Evolutionary conservation across 1,284 basidiomycete genomes (phyloP).

Genomic region (Bjerkandera adusta): DNA sequence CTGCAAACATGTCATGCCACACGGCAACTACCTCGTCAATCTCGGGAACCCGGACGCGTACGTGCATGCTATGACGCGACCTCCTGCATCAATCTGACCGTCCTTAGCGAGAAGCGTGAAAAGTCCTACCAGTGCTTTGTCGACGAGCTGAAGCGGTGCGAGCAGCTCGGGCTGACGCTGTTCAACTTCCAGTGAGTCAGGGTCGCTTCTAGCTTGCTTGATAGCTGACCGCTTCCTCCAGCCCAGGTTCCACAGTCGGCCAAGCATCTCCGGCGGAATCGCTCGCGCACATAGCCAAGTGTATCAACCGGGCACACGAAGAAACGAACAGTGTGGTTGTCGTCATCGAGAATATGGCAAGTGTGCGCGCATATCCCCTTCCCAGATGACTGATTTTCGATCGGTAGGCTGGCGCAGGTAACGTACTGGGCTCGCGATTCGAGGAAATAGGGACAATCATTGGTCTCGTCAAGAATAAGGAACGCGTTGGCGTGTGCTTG

Average conservation of each 20-base stretch:
- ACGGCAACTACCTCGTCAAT: constrained; percentile 86
- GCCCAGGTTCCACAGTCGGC: constrained; percentile 82
- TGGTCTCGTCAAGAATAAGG: constrained; percentile 69
- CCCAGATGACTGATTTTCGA: neutral
- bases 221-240: constrained; percentile 27
- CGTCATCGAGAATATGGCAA: constrained; percentile 85
- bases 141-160: constrained; percentile 82
- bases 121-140: constrained; percentile 82
- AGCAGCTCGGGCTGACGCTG: constrained; percentile 68
- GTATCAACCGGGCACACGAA: constrained; percentile 75
- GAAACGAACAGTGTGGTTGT: constrained; percentile 63
- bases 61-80: constrained; percentile 32
- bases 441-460: constrained; percentile 73
- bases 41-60: constrained; percentile 75
- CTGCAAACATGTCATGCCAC: constrained; percentile 64
- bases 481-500: constrained; percentile 77
- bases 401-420: constrained; percentile 75
- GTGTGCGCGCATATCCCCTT: neutral
- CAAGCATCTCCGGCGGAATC: constrained; percentile 59
- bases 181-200: constrained; percentile 86
- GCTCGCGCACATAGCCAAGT: constrained; percentile 66
- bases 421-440: constrained; percentile 76
- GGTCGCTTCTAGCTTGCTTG: neutral
- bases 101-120: constrained; percentile 62
- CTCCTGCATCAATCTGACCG: neutral